phyloP scores from a whole-genome alignment of 495 filamentous ascomycete species.

The Lepidopterella palustris region DNA sequence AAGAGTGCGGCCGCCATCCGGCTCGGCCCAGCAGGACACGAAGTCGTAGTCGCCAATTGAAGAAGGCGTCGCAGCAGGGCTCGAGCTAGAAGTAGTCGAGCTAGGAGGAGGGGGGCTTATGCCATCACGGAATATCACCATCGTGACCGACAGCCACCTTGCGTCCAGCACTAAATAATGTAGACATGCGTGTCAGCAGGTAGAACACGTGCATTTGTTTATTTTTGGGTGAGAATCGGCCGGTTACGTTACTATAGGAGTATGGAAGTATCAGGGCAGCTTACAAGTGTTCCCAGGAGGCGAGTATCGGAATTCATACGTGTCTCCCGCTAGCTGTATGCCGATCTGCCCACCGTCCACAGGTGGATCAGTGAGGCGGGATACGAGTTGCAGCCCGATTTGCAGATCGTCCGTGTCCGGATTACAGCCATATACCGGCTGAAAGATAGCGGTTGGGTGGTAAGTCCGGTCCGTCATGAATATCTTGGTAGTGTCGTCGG shows the following conservation, averaged over 20 bases:
- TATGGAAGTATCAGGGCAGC: constrained; percentile 18
- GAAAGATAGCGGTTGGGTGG: constrained; percentile 43
- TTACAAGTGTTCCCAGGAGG: constrained; percentile 42
- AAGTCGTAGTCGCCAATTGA: neutral
- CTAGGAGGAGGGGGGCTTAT: neutral
- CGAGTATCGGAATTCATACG: constrained; percentile 44
- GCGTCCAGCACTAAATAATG: neutral
- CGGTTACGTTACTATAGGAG: neutral
- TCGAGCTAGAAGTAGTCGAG: neutral
- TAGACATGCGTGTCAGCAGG: neutral
- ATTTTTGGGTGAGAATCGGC: neutral
- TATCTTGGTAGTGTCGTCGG: constrained; percentile 51
- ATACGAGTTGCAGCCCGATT: constrained; percentile 39
- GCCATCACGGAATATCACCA: constrained; percentile 13
- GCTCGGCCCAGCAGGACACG: neutral
- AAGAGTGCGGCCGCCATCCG: neutral
- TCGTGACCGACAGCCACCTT: constrained; percentile 8
- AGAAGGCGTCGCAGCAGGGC: neutral
- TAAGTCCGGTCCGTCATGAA: constrained; percentile 47
- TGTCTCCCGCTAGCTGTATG: constrained; percentile 37
- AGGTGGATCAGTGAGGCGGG: constrained; percentile 29
- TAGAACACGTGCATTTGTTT: neutral
- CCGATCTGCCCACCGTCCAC: constrained; percentile 39
- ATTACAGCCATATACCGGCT: constrained; percentile 47
- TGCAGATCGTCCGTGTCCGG: constrained; percentile 44